Base-by-base conservation (phyloP, 306 rosid genomes). In the Cucurbita moschata region DNA sequence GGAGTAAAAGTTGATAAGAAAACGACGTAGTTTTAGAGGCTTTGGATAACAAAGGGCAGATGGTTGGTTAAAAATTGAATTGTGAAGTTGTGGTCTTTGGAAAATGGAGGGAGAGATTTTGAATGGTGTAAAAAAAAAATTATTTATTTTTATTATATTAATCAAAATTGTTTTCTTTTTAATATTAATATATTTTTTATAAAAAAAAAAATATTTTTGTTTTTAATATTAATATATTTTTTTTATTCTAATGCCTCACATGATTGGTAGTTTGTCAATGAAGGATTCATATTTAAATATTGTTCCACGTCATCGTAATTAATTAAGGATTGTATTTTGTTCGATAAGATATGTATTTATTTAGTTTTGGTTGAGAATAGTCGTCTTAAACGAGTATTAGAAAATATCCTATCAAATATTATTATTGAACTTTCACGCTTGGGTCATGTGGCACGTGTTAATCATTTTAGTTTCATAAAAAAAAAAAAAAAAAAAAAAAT, bases 21-120 rank as follows among this genome's bases (percentile, higher is more conserved):
- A 70, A 70, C 74, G 74, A 70, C 59, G 74, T 15, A 30, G 74
- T 70, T 70, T 69, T 47, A 49, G 44, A 63, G 43, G 71, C 6
- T 63, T 63, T 10, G 44, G 44, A 63, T 63, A 50, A 23, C 23
- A 49, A 23, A 23, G 26, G 57, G 58, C 49, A 13, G 18, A 21
- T 26, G 57, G 26, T 23, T 49, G 23, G n/a, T 26, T 69, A 16
- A 38, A 63, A 63, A 8, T 39, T 42, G 47, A 10, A 64, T 15
- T 18, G 71, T 42, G 35, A 42, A 35, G 71, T 18, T 58, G 64
- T 11, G 64, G 35, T 8, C 13, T 23, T 26, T 10, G 64, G 42
- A 30, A 30, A 26, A 10, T 59, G n/a, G 39, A 59, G 42, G n/a
- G 64, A 59, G 64, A 12, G 42, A 59, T 23, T 59, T 11, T 23